phyloP scores from a whole-genome alignment of 768 basidiomycete species.

The Plicaturopsis crispa region DNA sequence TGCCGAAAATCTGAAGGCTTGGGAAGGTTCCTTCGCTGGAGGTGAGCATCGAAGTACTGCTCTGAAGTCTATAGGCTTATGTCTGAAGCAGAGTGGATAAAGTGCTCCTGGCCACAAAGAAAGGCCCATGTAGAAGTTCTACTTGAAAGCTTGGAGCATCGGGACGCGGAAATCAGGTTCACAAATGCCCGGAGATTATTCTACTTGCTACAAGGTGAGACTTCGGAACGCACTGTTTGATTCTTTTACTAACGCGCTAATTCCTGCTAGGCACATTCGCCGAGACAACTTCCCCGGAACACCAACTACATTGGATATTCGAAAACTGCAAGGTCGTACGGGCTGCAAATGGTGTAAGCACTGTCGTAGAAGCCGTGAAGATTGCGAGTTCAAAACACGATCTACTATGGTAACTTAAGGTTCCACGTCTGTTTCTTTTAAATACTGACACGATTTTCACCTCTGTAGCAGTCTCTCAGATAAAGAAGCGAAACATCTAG shows the following conservation, averaged over 20 bases:
- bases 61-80: constrained; percentile 6
- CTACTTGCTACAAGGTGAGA: constrained; percentile 86
- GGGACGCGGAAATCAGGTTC: constrained; percentile 77
- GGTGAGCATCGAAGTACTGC: constrained; percentile 37
- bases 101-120: constrained; percentile 50
- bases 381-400: constrained; percentile 86
- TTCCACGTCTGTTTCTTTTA: too few relatives aligned
- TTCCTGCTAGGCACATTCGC: constrained; percentile 68
- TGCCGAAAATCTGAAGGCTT: constrained; percentile 79
- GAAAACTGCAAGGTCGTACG: constrained; percentile 88
- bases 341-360: constrained; percentile 72
- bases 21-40: constrained; percentile 76
- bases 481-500: constrained; percentile 62
- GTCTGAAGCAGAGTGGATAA: constrained; percentile 68
- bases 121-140: constrained; percentile 72
- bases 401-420: constrained; percentile 53
- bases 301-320: constrained; percentile 93
- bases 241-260: constrained; percentile 1
- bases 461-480: constrained; percentile 62
- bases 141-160: constrained; percentile 83
- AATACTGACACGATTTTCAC: too few relatives aligned
- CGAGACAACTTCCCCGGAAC: constrained; percentile 86
- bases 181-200: constrained; percentile 80
- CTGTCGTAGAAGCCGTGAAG: constrained; percentile 83
- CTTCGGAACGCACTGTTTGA: constrained; percentile 1